Conservation (phyloP, 108 stramenopile species). For the Cyclotella kingstonii region DNA sequence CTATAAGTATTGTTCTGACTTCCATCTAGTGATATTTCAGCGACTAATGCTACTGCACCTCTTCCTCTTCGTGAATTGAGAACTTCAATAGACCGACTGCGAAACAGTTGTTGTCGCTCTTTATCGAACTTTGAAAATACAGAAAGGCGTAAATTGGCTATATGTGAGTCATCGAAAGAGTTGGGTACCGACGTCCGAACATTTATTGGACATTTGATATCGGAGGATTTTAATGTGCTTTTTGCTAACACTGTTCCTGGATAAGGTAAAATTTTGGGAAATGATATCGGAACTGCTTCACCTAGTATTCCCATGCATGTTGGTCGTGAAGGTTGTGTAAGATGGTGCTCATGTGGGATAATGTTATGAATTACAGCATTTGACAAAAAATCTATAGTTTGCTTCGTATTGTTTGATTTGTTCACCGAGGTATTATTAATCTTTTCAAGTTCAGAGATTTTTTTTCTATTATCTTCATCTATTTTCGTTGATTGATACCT, state of each 20-base stretch:
- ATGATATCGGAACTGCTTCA: conserved; percentile 13
- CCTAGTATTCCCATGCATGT: conserved; percentile 20
- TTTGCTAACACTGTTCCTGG: conserved; percentile 26
- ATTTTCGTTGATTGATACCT: background rate
- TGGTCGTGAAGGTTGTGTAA: conserved; percentile 29
- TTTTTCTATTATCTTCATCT: background rate
- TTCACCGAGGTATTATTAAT: background rate
- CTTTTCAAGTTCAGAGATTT: background rate
- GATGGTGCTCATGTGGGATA: too few relatives aligned
- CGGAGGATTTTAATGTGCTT: background rate
- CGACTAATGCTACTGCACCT: conserved; percentile 77
- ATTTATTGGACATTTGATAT: conserved; percentile 4
- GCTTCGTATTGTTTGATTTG: background rate
- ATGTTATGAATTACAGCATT: too few relatives aligned
- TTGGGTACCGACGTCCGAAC: conserved; percentile 38
- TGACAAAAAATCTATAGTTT: too few relatives aligned
- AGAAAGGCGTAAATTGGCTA: conserved; percentile 79
- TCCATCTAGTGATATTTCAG: conserved; percentile 27
- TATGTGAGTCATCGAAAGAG: conserved; percentile 62
- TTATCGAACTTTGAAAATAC: conserved; percentile 71
- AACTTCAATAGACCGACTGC: conserved; percentile 61
- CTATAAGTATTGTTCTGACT: background rate
- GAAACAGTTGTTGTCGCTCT: conserved; percentile 55
- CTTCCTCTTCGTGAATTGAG: conserved; percentile 52
- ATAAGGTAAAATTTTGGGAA: conserved; percentile 21